Base-by-base conservation (phyloP, 73 alveolate species). In the Paramecium pentaurelia region DNA sequence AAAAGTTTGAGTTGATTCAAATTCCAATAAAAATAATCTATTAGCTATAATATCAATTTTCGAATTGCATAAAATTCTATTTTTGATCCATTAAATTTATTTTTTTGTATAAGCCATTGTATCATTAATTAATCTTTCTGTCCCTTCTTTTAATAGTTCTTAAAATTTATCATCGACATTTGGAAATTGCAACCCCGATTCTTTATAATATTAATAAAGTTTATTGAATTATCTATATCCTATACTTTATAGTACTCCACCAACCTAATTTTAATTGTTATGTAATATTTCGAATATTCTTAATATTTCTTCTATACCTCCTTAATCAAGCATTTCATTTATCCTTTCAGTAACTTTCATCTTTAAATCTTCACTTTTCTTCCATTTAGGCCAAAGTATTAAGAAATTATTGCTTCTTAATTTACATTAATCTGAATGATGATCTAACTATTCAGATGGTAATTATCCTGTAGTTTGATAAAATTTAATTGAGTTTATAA, bases 141-240 rank as follows among this genome's bases (percentile, higher is more conserved):
- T 38, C 6, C 92, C 80, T 25, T 44, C 36, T 1, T 60, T 32
- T 6, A 71, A 32, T 38, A 89, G 32, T n/a, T 89, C 71, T 25
- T 49, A 27, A n/a, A 77, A 77, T 71, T 89, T 83, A 16, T 71
- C 92, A 71, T 89, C 94, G 10, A 58, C 90, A 8, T 71, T 42
- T 68, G 58, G 54, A 45, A 71, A 40, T 42, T 64, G 1, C 36
- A 44, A 49, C 6, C 36, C 28, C 1, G 28, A n/a, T 47, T 80
- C 44, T 27, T 45, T 49, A 49, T 80, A 80, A 80, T 80, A 64
- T 30, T 71, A n/a, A 85, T 92, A 95, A 25, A 95, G 47, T 2
- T 94, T 93, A 58, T 92, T 80, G 84, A 96, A 96, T 60, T 96
- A 98, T 88, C 95, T 95, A 89, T 96, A 96, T 58, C 99, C 99